phyloP scores from a whole-genome alignment of 2,329 filamentous ascomycete genomes.

The Harringtonia aguacate region DNA sequence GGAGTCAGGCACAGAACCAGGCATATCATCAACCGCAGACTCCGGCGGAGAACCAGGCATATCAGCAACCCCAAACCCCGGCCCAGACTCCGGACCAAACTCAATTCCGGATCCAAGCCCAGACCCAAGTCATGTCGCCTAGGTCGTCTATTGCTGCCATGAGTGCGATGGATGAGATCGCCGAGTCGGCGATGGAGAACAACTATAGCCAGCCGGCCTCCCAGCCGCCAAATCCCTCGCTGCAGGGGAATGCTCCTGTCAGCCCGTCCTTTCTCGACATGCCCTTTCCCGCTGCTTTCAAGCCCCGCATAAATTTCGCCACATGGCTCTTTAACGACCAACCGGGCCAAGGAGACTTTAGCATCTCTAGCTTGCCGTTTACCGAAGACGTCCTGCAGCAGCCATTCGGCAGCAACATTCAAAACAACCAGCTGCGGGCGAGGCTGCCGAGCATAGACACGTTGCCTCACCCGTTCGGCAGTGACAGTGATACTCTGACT shows the following conservation, averaged over 20 bases:
- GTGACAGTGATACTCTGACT: constrained; percentile 31
- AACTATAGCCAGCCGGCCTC: too few relatives aligned
- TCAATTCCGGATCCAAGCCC: too few relatives aligned
- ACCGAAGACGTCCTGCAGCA: constrained; percentile 39
- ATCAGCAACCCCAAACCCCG: too few relatives aligned
- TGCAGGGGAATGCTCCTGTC: too few relatives aligned
- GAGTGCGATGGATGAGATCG: too few relatives aligned
- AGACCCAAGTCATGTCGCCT: too few relatives aligned
- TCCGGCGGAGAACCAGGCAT: too few relatives aligned
- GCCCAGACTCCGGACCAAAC: too few relatives aligned
- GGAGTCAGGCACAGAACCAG: too few relatives aligned
- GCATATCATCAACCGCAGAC: too few relatives aligned
- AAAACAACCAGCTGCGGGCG: constrained; percentile 38
- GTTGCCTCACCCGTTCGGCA: constrained; percentile 25
- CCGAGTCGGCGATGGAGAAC: too few relatives aligned
- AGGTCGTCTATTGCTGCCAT: too few relatives aligned
- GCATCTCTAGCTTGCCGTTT: constrained; percentile 32
- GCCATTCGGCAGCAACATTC: constrained; percentile 38
- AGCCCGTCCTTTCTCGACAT: constrained; percentile 11
- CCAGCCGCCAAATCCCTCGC: not conserved
- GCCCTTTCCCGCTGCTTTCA: constrained; percentile 23
- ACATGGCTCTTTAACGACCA: constrained; percentile 40
- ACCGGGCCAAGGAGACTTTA: constrained; percentile 29
- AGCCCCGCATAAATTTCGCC: constrained; percentile 34
- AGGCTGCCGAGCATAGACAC: constrained; percentile 36